Conservation (phyloP, 352 stramenopile species). For the Phytophthora nicotianae region DNA sequence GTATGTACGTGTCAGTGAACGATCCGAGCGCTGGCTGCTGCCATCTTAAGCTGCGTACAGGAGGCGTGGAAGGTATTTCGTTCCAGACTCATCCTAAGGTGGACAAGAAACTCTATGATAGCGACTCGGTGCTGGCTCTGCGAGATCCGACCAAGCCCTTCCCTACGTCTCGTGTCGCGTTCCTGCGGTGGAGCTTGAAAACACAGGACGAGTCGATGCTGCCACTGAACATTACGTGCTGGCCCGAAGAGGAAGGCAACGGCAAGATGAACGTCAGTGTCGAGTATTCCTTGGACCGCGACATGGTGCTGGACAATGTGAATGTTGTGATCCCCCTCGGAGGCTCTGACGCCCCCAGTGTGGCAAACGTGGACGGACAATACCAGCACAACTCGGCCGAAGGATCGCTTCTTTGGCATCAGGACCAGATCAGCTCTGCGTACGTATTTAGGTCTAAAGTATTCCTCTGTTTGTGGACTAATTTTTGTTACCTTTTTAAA, state of each 20-base stretch:
- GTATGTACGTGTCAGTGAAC: slow-evolving; percentile 85
- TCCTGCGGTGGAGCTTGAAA: slow-evolving; percentile 88
- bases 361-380: slow-evolving; percentile 82
- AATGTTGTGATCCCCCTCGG: slow-evolving; percentile 86
- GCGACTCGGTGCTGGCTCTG: slow-evolving; percentile 76
- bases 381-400: slow-evolving; percentile 87
- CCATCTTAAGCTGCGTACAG: slow-evolving; percentile 76
- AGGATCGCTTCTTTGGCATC: slow-evolving; percentile 80
- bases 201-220: slow-evolving; percentile 86
- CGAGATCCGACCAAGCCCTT: slow-evolving; percentile 88
- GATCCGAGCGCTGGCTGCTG: slow-evolving; percentile 71
- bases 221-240: slow-evolving; percentile 88
- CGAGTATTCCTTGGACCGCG: slow-evolving; percentile 87
- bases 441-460: slow-evolving; percentile 66
- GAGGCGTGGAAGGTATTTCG: slow-evolving; percentile 68
- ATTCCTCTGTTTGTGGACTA: slow-evolving; percentile 3
- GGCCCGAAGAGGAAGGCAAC: slow-evolving; percentile 83
- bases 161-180: slow-evolving; percentile 76
- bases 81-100: slow-evolving; percentile 90
- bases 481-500: slow-evolving; percentile 31
- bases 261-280: slow-evolving; percentile 91
- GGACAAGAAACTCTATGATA: slow-evolving; percentile 88
- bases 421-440: slow-evolving; percentile 75
- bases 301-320: slow-evolving; percentile 91
- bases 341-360: slow-evolving; percentile 66